Evolutionary conservation across 164 flowering plant genomes (phyloP).

Genomic region (Santalum album): DNA sequence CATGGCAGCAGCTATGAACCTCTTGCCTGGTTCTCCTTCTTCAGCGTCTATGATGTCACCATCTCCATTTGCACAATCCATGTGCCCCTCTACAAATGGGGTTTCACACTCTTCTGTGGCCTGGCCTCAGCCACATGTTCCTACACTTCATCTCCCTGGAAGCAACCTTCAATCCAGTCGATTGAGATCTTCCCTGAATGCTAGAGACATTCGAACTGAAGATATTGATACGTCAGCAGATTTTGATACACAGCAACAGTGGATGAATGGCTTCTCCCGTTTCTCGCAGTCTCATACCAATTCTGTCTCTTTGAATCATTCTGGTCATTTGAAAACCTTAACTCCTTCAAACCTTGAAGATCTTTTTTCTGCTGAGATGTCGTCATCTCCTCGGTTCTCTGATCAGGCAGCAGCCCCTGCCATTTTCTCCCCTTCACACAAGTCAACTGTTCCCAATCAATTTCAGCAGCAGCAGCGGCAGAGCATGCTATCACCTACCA

Average conservation of each 20-base stretch:
- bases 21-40: slow-evolving; percentile 36
- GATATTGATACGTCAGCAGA: slow-evolving; percentile 15
- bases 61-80: slow-evolving; percentile 26
- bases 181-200: slow-evolving; percentile 33
- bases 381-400: slow-evolving; percentile 8
- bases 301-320: slow-evolving; percentile 7
- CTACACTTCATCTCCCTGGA: slow-evolving; percentile 30
- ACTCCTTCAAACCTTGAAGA: slow-evolving; percentile 16
- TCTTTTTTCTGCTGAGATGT: slow-evolving; percentile 14
- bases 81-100: slow-evolving; percentile 29
- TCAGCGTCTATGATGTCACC: slow-evolving; percentile 18
- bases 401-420: slow-evolving; percentile 10
- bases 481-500: slow-evolving; percentile 14
- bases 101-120: slow-evolving; percentile 18
- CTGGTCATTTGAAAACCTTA: slow-evolving; percentile 9
- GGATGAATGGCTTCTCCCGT: slow-evolving; percentile 18
- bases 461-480: slow-evolving; percentile 12
- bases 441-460: slow-evolving; percentile 11
- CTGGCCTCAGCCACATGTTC: slow-evolving; percentile 38
- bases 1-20: slow-evolving; percentile 33
- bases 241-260: slow-evolving; percentile 17
- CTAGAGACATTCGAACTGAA: slow-evolving; percentile 30
- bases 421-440: slow-evolving; percentile 15
- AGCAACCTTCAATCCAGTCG: slow-evolving; percentile 35
- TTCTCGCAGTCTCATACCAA: slow-evolving; percentile 14